phyloP scores from a whole-genome alignment of 2,329 filamentous ascomycete genomes.

The Polychaeton citri region DNA sequence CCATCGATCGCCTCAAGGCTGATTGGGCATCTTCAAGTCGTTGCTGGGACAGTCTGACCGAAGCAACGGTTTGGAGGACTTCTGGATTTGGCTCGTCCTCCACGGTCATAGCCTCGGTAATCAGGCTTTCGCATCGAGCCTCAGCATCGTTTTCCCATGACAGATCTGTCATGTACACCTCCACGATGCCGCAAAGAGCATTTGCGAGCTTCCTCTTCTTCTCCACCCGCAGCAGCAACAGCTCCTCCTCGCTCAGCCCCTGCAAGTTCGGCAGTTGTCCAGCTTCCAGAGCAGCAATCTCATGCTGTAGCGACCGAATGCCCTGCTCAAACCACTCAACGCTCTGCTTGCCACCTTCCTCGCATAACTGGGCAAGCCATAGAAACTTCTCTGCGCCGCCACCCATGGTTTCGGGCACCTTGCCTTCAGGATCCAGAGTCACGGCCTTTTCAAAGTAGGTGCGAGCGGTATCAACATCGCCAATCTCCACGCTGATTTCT shows the following conservation, averaged over 20 bases:
- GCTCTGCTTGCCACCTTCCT: conserved; percentile 46
- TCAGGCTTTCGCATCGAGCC: conserved; percentile 68
- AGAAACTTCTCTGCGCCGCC: conserved; percentile 89
- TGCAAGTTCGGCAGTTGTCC: conserved; percentile 23
- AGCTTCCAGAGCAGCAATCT: conserved; percentile 51
- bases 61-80: conserved; percentile 90
- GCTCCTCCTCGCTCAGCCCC: conserved; percentile 17
- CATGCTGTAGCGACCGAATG: conserved; percentile 55
- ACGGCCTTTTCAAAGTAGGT: conserved; percentile 61
- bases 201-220: conserved; percentile 74
- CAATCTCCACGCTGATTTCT: conserved; percentile 69
- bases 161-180: conserved; percentile 94
- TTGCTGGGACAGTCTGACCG: conserved; percentile 79
- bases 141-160: conserved; percentile 78
- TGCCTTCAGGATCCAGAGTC: conserved; percentile 62
- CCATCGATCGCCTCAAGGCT: conserved; percentile 66
- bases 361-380: conserved; percentile 80
- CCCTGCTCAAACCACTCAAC: conserved; percentile 53
- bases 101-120: conserved; percentile 81
- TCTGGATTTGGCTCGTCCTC: conserved; percentile 64
- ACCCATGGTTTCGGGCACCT: conserved; percentile 54
- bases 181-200: conserved; percentile 83
- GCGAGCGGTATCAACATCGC: conserved; percentile 64
- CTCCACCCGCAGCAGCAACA: conserved; percentile 41
- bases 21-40: conserved; percentile 65